A percentile compares a stretch with the other conserved stretches of the same genome.
Evolutionary conservation across 441 rosid genomes (phyloP).

Genomic region (Viola pubescens): DNA sequence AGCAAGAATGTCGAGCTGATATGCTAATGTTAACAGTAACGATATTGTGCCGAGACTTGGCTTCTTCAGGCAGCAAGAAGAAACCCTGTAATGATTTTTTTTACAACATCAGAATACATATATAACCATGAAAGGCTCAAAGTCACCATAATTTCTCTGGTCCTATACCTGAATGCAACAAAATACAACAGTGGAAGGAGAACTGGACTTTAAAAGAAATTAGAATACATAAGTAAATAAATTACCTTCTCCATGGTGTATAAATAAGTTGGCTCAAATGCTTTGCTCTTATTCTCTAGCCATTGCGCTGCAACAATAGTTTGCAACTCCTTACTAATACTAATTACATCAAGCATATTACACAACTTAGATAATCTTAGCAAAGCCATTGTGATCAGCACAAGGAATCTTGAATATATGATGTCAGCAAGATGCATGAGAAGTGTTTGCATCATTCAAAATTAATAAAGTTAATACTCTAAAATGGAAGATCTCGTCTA

Average conservation of each 20-base stretch:
- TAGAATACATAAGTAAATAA: background rate
- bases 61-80: constrained; percentile 86
- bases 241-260: constrained; percentile 90
- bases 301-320: constrained; percentile 51
- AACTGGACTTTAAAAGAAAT: constrained; percentile 2
- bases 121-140: background rate
- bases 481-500: no score
- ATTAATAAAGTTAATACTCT: no score
- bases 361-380: background rate
- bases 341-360: constrained; percentile 4
- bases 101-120: constrained; percentile 1
- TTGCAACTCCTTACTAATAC: constrained; percentile 3
- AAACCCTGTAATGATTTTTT: constrained; percentile 51
- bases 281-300: constrained; percentile 78
- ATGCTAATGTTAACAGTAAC: constrained; percentile 74
- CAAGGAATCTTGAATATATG: no score
- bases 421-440: no score
- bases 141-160: background rate
- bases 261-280: constrained; percentile 79
- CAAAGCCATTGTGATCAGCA: no score
- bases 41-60: constrained; percentile 72
- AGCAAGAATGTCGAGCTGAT: constrained; percentile 89
- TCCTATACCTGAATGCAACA: constrained; percentile 2
- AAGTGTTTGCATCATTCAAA: no score
- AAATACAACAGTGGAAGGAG: constrained; percentile 1